These are phyloP conservation scores for Aspergillus spinulosporus DNA, from an alignment of 2,329 filamentous ascomycete species.

Conservation along the genomic window DNA sequence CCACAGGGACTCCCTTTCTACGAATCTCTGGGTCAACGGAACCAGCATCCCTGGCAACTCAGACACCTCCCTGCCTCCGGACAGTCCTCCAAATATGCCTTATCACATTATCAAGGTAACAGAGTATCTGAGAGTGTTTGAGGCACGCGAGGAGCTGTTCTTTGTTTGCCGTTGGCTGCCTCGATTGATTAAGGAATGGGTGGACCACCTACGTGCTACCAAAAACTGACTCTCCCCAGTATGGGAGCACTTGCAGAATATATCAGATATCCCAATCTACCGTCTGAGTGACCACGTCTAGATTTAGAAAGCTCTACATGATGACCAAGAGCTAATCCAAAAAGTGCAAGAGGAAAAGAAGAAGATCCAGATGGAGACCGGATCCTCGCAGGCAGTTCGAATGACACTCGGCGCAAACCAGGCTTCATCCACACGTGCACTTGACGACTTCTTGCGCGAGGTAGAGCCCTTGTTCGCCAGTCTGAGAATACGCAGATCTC, in stretches of 20 bases:
- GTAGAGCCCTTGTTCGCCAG: constrained; percentile 3
- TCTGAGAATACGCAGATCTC: not conserved
- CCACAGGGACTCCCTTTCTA: constrained; percentile 9
- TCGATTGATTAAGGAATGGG: constrained; percentile 11
- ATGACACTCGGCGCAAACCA: not conserved
- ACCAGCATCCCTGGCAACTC: constrained; percentile 1
- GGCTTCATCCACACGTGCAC: not conserved
- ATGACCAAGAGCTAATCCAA: constrained; percentile 16
- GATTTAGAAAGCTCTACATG: constrained; percentile 21
- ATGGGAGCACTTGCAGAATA: constrained; percentile 17
- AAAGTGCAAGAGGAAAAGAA: constrained; percentile 8
- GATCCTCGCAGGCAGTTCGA: not conserved
- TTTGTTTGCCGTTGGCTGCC: constrained; percentile 19
- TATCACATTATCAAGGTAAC: constrained; percentile 22
- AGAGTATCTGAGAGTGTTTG: constrained; percentile 17
- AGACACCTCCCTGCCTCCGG: constrained; percentile 14
- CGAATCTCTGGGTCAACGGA: constrained; percentile 19
- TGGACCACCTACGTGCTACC: constrained; percentile 7
- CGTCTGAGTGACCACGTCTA: constrained; percentile 21
- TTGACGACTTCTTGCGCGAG: constrained; percentile 6
- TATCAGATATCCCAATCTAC: constrained; percentile 19
- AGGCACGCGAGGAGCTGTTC: constrained; percentile 6
- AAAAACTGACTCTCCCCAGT: constrained; percentile 19
- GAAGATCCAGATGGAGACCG: constrained; percentile 2
- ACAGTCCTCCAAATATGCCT: constrained; percentile 18